These are phyloP conservation scores for Monosporascus sp. DNA, from an alignment of 2,329 filamentous ascomycete species.

Conservation along the genomic window DNA sequence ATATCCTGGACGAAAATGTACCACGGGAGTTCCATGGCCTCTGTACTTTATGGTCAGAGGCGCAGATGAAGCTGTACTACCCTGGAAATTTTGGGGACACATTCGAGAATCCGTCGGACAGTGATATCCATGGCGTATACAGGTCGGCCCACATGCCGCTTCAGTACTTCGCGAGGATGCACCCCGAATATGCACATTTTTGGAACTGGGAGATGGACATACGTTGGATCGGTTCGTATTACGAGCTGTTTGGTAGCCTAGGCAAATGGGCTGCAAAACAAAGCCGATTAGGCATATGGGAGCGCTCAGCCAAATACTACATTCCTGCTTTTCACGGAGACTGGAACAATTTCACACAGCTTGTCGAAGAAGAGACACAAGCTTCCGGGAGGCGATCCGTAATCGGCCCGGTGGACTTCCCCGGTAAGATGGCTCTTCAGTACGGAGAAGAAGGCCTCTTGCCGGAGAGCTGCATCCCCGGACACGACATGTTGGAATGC, in stretches of 20 bases:
- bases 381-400: constrained; percentile 49
- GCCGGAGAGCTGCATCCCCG: constrained; percentile 49
- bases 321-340: constrained; percentile 64
- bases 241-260: constrained; percentile 68
- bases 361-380: constrained; percentile 58
- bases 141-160: constrained; percentile 59
- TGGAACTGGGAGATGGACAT: constrained; percentile 71
- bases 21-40: constrained; percentile 74
- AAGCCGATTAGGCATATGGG: constrained; percentile 69
- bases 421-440: constrained; percentile 41
- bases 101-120: constrained; percentile 52
- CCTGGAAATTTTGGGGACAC: constrained; percentile 64
- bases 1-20: constrained; percentile 61
- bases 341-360: constrained; percentile 66
- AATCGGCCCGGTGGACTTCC: constrained; percentile 61
- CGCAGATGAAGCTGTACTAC: constrained; percentile 78
- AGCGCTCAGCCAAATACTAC: constrained; percentile 72
- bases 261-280: constrained; percentile 63
- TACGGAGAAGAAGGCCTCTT: constrained; percentile 52
- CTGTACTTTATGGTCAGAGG: constrained; percentile 78
- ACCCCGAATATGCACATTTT: constrained; percentile 61
- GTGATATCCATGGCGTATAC: constrained; percentile 64
- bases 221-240: constrained; percentile 59
- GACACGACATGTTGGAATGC: constrained; percentile 48
- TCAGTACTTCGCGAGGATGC: constrained; percentile 58